Base-by-base conservation (phyloP, 345 rosid genomes). In the Rhizophora mangle region DNA sequence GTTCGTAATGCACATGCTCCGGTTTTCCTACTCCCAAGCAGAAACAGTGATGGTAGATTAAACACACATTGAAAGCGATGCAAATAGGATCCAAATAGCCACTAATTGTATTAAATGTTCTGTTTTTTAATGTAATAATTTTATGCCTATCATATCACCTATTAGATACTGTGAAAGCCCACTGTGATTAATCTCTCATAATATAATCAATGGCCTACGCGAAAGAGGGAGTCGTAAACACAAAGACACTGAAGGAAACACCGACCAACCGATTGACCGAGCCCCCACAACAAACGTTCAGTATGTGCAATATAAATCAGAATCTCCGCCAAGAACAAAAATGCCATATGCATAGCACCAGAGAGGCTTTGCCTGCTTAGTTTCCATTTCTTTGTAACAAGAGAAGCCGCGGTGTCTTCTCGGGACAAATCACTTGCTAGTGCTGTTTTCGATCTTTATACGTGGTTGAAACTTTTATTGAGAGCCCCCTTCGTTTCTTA, bases 261-360 rank as follows among this genome's bases (percentile, higher is more conserved):
- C 81, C 88, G 84, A 82, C 74, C 76, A 71, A 79, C 83, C 82
- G 84, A 60, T 81, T 81, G 84, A 85, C 87, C 78, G 22, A 74
- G 85, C 71, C 60, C 89, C 89, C 81, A 63, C 58, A 11, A 16
- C 54, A 19, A 1, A 2, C 55, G 46, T 63, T 16, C 57, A 54
- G 15, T 64, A 15, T 54, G 13, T 55, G 36, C 43, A 49, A 29
- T 20, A 77, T 11, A 60, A 63, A 29, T 60, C 15, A 71, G 79
- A 82, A 82, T 82, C 79, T 84, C 73, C 73, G 60, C 74, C 70
- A 20, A 59, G 55, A 49, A 7, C 67, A 72, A 65, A 76, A 51
- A 29, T 52, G 49, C 26, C 39, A 43, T 34, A 29, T 21, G 72
- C 69, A 22, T 68, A 52, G 21, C 77, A 24, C 84, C 82, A 75